Evolutionary conservation across 1,139 yeast genomes (phyloP), one percentile per base, ranked within the genome.

Genomic region (Tardiomyces blankii): DNA sequence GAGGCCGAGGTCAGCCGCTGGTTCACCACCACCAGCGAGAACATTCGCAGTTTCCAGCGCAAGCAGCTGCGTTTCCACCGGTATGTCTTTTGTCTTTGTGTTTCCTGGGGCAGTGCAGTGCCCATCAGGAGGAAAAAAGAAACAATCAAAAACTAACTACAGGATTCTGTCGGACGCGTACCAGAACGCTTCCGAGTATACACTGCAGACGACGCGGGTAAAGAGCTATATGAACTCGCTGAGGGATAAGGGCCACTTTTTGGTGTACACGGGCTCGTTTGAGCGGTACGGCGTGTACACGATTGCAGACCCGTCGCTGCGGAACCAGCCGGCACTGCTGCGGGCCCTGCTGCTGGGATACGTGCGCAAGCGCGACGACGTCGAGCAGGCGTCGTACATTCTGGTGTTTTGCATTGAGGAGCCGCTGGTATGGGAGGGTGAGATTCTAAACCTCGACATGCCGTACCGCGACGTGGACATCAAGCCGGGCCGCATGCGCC

Each of bases 351-450:
- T 68, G 9, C 54, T 61, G 13, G 71, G 71, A 0, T 66, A 64
- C 44, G 56, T 61, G 16, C 52, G 55, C 8, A 49, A 52, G 27
- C 51, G 53, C 63, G 66, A 64, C 18, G 66, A 63, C n/a, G 65
- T 65, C 28, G 73, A 69, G 18, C 62, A 67, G 46, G 80, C 48
- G 4, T 51, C 86, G 0, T 87, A 87, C 54, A 74, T 88, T 14
- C 58, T 89, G 33, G 82, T 89, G 0, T 66, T 88, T 19, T 80
- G 86, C 56, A 91, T 95, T 1, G 75, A 82, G 13, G 86, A 85
- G 56, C 94, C 96, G 0, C 75, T 89, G 60, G 78, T 85, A 27
- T 89, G 97, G 97, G 91, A 85, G 52, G 97, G 97, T 2, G 73
- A 75, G 21, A 80, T 83, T 50, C 75, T 82, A 33, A 75, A 78